A percentile compares a stretch with the other conserved stretches of the same genome.
These are phyloP conservation scores for Aspergillus kassunensis DNA, from an alignment of 495 filamentous ascomycete genomes.

Conservation along the genomic window DNA sequence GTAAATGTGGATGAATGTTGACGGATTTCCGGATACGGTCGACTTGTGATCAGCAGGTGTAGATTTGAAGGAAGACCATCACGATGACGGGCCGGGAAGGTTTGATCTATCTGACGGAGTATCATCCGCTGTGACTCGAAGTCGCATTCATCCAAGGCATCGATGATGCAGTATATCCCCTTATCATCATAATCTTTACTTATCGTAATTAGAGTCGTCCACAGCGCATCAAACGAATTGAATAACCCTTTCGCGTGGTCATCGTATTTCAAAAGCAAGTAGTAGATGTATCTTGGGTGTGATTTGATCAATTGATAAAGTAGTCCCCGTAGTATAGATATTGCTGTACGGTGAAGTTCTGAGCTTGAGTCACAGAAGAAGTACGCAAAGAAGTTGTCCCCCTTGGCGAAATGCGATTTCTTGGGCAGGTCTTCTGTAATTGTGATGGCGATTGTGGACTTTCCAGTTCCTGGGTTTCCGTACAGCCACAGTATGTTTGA, in stretches of 20 bases:
- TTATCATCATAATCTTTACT: neutral
- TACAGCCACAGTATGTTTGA: slow-evolving; percentile 20
- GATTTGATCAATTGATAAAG: slow-evolving; percentile 24
- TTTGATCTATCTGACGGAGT: slow-evolving; percentile 1
- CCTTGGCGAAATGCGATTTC: slow-evolving; percentile 5
- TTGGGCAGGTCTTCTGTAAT: slow-evolving; percentile 20
- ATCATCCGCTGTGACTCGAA: neutral
- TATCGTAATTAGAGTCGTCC: slow-evolving; percentile 17
- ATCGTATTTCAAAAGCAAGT: slow-evolving; percentile 21
- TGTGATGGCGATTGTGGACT: slow-evolving; percentile 25
- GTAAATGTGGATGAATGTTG: slow-evolving; percentile 13
- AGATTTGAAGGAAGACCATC: neutral
- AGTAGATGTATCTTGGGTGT: slow-evolving; percentile 13
- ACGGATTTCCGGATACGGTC: slow-evolving; percentile 20
- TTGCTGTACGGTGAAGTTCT: slow-evolving; percentile 14
- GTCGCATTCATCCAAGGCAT: slow-evolving; percentile 30
- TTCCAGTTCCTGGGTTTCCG: slow-evolving; percentile 27
- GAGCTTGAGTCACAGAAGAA: slow-evolving; percentile 29
- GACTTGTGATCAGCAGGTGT: slow-evolving; percentile 26
- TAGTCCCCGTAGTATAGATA: slow-evolving; percentile 22
- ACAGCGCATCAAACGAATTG: slow-evolving; percentile 28
- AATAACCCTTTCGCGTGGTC: slow-evolving; percentile 24
- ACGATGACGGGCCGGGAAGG: neutral
- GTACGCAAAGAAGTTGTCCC: slow-evolving; percentile 20
- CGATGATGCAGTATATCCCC: slow-evolving; percentile 24